A percentile compares a stretch with the other conserved stretches of the same genome.
phyloP scores from a whole-genome alignment of 192 early-diverging fungal genomes.

The Gamsiella multidivaricata region DNA sequence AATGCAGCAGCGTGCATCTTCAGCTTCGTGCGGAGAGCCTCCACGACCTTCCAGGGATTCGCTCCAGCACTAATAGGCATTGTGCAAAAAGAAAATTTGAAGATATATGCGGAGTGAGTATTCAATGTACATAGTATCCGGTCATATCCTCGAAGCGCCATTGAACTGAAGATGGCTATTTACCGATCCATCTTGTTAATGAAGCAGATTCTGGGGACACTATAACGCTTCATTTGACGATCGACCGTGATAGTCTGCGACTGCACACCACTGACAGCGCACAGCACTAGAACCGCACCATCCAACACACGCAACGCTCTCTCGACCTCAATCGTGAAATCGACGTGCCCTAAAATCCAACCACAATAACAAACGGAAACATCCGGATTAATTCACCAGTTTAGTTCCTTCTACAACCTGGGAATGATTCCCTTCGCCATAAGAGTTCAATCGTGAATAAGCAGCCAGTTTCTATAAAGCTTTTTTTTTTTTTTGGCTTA shows the following conservation, averaged over 20 bases:
- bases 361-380: not conserved
- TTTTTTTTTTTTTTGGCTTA: conserved; percentile 31
- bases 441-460: no score
- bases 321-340: conserved; percentile 92
- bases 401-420: not conserved
- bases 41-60: conserved; percentile 83
- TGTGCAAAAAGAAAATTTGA: not conserved
- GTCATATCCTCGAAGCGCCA: not conserved
- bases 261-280: conserved; percentile 88
- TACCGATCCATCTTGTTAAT: conserved; percentile 93
- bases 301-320: conserved; percentile 88
- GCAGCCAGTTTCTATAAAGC: no score
- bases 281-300: conserved; percentile 87
- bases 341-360: conserved; percentile 75
- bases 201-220: conserved; percentile 87
- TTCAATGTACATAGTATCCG: not conserved
- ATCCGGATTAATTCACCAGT: not conserved
- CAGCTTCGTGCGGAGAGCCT: conserved; percentile 83
- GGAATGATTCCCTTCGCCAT: no score
- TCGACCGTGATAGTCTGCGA: conserved; percentile 91
- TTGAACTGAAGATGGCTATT: no score
- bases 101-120: not conserved
- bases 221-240: conserved; percentile 91
- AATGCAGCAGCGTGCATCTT: conserved; percentile 81
- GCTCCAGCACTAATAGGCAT: conserved; percentile 69